phyloP scores from a whole-genome alignment of 2,329 filamentous ascomycete genomes.

The Dactylellina parvicollis region DNA sequence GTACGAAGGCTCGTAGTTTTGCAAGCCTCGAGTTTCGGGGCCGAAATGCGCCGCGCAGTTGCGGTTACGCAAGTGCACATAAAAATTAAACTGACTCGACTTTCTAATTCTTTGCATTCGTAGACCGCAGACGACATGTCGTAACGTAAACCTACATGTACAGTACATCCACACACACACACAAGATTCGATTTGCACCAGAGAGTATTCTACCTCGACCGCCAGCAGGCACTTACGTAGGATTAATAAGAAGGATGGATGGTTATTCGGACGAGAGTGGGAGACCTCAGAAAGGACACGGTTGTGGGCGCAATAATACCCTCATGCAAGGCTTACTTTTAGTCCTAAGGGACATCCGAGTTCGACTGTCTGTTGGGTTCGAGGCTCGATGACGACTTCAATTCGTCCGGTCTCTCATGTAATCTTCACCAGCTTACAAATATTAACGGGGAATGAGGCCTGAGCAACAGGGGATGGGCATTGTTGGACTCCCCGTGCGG shows the following conservation, averaged over 20 bases:
- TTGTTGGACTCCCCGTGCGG: constrained; percentile 20
- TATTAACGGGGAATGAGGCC: constrained; percentile 25
- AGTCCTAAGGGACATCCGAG: constrained; percentile 8
- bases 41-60: constrained; percentile 43
- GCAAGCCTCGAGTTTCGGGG: constrained; percentile 19
- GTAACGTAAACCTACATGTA: neutral
- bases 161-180: too few species aligned
- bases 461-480: constrained; percentile 38
- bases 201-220: neutral
- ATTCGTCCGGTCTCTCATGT: constrained; percentile 39
- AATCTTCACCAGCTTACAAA: constrained; percentile 33
- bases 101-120: constrained; percentile 5
- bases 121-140: constrained; percentile 9
- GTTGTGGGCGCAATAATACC: constrained; percentile 35
- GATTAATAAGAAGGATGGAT: neutral
- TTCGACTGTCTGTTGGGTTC: constrained; percentile 8
- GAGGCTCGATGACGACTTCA: constrained; percentile 39
- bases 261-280: neutral
- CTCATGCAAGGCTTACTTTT: constrained; percentile 30
- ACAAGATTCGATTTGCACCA: too few species aligned
- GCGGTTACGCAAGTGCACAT: constrained; percentile 43
- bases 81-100: constrained; percentile 18
- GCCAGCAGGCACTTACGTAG: neutral
- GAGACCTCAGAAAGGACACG: constrained; percentile 29
- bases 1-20: neutral